Evolutionary conservation across 139 green algal species (phyloP).

Genomic region (Micromonas commoda): DNA sequence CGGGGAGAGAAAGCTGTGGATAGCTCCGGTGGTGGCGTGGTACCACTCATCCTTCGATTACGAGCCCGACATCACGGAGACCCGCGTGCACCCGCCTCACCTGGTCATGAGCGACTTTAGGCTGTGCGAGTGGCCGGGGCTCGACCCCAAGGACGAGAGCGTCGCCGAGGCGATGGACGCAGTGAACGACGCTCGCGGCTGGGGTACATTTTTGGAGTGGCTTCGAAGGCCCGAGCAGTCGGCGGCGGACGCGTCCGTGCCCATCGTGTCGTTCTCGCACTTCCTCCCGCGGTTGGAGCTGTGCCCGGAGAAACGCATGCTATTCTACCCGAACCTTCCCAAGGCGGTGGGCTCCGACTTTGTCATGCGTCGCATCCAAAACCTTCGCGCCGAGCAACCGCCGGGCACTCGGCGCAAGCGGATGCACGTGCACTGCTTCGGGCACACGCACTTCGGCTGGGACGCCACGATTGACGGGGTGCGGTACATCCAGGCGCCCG

Average conservation of each 20-base stretch:
- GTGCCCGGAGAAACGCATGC: constrained; percentile 72
- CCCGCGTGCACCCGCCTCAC: constrained; percentile 34
- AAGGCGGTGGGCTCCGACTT: constrained; percentile 58
- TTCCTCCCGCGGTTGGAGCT: constrained; percentile 45
- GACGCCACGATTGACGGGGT: constrained; percentile 46
- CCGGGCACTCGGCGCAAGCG: neutral
- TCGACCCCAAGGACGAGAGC: neutral
- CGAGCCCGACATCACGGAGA: constrained; percentile 42
- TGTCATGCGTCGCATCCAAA: constrained; percentile 46
- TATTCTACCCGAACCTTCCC: constrained; percentile 66
- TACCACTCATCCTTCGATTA: constrained; percentile 48
- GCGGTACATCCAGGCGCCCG: constrained; percentile 64
- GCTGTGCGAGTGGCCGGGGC: constrained; percentile 41
- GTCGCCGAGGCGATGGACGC: neutral
- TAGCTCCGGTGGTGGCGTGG: constrained; percentile 42
- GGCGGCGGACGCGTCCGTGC: neutral
- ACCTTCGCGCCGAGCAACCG: constrained; percentile 27
- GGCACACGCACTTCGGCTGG: constrained; percentile 79
- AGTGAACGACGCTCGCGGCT: constrained; percentile 23
- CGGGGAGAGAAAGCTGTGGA: neutral
- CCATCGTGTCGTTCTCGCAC: neutral
- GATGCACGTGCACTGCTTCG: constrained; percentile 52
- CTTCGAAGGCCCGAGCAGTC: constrained; percentile 39
- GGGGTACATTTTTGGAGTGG: constrained; percentile 37
- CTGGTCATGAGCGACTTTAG: constrained; percentile 44